Percentiles rank a stretch among this genome's conserved stretches.
These are phyloP conservation scores for Globisporangium mamillatum DNA, from an alignment of 352 stramenopile species.

Conservation along the genomic window DNA sequence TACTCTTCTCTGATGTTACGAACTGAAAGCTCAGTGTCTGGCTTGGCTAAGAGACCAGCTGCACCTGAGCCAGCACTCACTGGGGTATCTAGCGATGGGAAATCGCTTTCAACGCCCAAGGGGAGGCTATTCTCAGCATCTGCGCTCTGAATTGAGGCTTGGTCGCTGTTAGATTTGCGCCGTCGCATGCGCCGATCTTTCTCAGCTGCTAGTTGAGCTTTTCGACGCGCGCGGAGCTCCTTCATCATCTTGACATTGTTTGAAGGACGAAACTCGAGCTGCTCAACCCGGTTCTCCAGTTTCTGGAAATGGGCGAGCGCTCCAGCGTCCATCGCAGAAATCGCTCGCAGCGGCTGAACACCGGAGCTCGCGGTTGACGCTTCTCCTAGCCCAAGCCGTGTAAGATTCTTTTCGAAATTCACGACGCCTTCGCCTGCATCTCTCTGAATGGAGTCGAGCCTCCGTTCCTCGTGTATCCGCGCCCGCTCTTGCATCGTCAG, in stretches of 20 bases:
- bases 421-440: slow-evolving; percentile 45
- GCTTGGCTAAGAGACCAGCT: not conserved
- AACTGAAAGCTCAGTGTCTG: not conserved
- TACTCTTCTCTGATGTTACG: slow-evolving; percentile 35
- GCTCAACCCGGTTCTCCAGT: slow-evolving; percentile 46
- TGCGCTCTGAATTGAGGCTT: not conserved
- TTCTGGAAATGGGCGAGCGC: slow-evolving; percentile 36
- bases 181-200: slow-evolving; percentile 59
- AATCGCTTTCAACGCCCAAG: not conserved
- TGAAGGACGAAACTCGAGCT: slow-evolving; percentile 62
- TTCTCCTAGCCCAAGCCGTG: slow-evolving; percentile 41
- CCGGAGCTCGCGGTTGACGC: slow-evolving; percentile 9
- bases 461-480: slow-evolving; percentile 28
- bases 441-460: slow-evolving; percentile 27
- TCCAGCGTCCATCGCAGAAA: slow-evolving; percentile 36
- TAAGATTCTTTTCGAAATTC: slow-evolving; percentile 68
- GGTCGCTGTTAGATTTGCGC: slow-evolving; percentile 38
- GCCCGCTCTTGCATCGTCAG: slow-evolving; percentile 48
- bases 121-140: not conserved
- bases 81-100: no score
- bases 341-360: slow-evolving; percentile 33
- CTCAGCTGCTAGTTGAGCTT: slow-evolving; percentile 61
- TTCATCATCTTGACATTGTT: slow-evolving; percentile 87
- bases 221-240: slow-evolving; percentile 61
- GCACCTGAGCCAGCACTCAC: no score